Conservation (phyloP, 768 basidiomycete genomes). For the Trametes gibbosa region DNA sequence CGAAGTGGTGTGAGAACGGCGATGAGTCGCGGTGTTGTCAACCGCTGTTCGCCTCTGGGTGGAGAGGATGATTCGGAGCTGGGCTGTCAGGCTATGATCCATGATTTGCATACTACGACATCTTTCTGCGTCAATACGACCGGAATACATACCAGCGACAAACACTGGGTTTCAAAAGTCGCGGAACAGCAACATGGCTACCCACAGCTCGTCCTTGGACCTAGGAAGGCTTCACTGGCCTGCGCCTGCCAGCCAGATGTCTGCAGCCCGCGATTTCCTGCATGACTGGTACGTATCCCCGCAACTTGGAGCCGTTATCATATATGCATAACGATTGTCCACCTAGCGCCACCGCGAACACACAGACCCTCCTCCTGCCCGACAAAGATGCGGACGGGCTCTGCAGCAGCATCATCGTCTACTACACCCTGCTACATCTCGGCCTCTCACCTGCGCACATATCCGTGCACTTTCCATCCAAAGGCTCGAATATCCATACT, state of each 20-base stretch:
- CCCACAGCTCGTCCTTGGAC: too few relatives aligned
- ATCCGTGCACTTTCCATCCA: conserved; percentile 38
- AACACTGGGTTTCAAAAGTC: too few relatives aligned
- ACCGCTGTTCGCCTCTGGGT: too few relatives aligned
- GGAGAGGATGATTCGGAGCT: too few relatives aligned
- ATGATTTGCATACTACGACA: too few relatives aligned
- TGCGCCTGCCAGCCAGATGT: background rate
- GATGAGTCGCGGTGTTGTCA: too few relatives aligned
- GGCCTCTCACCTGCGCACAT: conserved; percentile 32
- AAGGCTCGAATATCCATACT: conserved; percentile 41
- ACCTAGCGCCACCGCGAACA: conserved; percentile 12
- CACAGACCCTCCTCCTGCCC: conserved; percentile 35
- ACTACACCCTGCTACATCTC: conserved; percentile 37
- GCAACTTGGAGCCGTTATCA: background rate
- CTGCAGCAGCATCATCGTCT: conserved; percentile 35
- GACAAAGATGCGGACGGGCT: conserved; percentile 44
- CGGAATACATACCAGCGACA: too few relatives aligned
- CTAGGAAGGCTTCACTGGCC: background rate
- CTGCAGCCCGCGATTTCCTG: background rate
- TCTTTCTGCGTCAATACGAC: too few relatives aligned
- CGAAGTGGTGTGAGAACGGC: too few relatives aligned
- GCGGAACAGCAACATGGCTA: too few relatives aligned
- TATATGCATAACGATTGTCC: background rate
- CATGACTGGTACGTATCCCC: background rate
- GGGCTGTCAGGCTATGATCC: too few relatives aligned